phyloP scores from a whole-genome alignment of 495 filamentous ascomycete genomes.

The Tirmania nivea region DNA sequence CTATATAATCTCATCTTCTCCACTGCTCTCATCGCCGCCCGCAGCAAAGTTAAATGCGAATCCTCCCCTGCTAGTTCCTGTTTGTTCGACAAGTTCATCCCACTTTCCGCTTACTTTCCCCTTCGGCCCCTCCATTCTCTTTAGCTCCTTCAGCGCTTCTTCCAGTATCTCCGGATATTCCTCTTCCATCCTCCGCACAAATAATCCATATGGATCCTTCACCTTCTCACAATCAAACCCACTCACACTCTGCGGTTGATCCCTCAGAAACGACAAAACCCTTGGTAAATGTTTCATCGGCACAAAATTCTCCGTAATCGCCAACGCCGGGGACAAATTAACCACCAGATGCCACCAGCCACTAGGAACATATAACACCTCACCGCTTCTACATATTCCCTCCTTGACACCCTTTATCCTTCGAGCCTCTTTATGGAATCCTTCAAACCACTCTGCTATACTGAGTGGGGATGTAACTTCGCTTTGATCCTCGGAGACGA shows the following conservation, averaged over 20 bases:
- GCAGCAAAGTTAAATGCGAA: constrained; percentile 69
- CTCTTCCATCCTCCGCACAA: constrained; percentile 45
- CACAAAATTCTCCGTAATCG: constrained; percentile 92
- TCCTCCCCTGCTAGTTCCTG: constrained; percentile 25
- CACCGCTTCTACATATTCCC: constrained; percentile 67
- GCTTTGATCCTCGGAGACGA: constrained; percentile 73
- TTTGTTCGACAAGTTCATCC: constrained; percentile 44
- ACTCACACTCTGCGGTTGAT: constrained; percentile 65
- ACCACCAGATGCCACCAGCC: constrained; percentile 98
- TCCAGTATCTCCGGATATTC: constrained; percentile 43
- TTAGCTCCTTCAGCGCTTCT: constrained; percentile 39
- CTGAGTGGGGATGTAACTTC: constrained; percentile 89
- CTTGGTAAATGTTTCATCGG: constrained; percentile 50
- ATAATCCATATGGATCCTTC: constrained; percentile 49
- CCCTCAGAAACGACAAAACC: constrained; percentile 60
- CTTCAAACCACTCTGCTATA: constrained; percentile 86
- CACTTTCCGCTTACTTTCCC: constrained; percentile 60
- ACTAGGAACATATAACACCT: constrained; percentile 75
- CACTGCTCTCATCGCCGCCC: constrained; percentile 37
- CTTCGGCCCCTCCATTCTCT: constrained; percentile 27
- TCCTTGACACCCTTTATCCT: constrained; percentile 58
- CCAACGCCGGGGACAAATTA: constrained; percentile 62
- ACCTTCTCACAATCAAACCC: constrained; percentile 55
- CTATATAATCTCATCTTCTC: constrained; percentile 22
- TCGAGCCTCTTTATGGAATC: constrained; percentile 77